phyloP scores from a whole-genome alignment of 164 flowering plant genomes.

The Vitis cinerea region DNA sequence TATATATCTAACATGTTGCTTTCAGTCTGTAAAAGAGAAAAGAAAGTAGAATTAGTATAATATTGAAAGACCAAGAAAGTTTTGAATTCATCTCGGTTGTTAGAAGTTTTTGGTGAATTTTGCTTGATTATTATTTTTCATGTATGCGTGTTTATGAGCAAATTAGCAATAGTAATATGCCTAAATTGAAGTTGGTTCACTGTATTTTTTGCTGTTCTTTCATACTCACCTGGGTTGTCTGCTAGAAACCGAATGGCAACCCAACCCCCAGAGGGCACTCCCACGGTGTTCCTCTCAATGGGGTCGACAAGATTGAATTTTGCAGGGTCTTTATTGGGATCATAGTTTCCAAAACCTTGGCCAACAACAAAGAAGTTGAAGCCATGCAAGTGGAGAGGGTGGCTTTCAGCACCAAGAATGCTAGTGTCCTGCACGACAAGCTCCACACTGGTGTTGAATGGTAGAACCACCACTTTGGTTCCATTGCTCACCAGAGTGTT shows the following conservation, averaged over 20 bases:
- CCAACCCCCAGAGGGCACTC: slow-evolving; percentile 47
- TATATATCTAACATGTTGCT: no score
- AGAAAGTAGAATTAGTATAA: no score
- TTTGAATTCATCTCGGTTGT: no score
- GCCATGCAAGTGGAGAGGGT: slow-evolving; percentile 44
- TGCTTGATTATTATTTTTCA: no score
- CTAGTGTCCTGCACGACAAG: slow-evolving; percentile 30
- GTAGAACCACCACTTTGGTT: slow-evolving; percentile 24
- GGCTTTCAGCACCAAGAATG: slow-evolving; percentile 37
- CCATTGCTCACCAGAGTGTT: slow-evolving; percentile 25
- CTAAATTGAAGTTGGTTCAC: no score
- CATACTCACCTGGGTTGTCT: slow-evolving; percentile 40
- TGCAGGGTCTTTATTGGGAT: slow-evolving; percentile 34
- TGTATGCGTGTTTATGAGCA: no score
- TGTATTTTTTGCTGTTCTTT: neutral
- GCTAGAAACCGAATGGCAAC: slow-evolving; percentile 41
- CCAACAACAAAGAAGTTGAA: slow-evolving; percentile 40
- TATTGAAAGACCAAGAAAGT: no score
- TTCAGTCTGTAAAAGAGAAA: no score
- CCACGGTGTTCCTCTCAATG: slow-evolving; percentile 34
- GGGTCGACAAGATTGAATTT: slow-evolving; percentile 36
- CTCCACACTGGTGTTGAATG: slow-evolving; percentile 28
- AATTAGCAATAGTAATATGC: neutral
- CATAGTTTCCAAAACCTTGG: slow-evolving; percentile 39
- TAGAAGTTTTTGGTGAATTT: no score